These are phyloP conservation scores for Vickermania ingenoplastis DNA, from an alignment of 208 protist species.

Conservation along the genomic window DNA sequence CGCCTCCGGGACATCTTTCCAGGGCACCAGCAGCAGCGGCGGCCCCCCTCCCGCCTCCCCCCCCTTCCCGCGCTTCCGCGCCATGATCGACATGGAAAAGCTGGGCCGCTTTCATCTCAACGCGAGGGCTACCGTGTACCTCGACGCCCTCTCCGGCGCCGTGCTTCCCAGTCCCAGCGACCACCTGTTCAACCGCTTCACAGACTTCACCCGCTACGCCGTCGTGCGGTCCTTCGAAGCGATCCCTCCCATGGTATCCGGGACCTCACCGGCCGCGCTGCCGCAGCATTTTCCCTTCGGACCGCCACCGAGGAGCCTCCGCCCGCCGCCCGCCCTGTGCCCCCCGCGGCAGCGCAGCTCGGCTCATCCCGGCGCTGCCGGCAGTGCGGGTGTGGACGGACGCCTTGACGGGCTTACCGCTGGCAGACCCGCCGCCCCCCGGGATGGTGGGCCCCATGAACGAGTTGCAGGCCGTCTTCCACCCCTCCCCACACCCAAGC, in stretches of 20 bases:
- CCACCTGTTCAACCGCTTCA: slow-evolving; percentile 13
- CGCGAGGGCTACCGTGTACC: slow-evolving; percentile 45
- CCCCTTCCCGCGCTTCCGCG: slow-evolving; percentile 41
- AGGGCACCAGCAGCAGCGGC: background rate
- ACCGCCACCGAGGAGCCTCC: too few species aligned
- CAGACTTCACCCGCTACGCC: background rate
- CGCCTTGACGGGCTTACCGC: background rate
- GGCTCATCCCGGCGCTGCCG: background rate
- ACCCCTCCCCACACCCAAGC: background rate
- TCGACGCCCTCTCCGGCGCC: slow-evolving; percentile 51
- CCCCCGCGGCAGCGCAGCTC: background rate
- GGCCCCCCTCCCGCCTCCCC: background rate
- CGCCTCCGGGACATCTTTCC: background rate
- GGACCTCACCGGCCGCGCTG: background rate
- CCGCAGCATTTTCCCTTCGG: background rate
- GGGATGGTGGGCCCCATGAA: background rate
- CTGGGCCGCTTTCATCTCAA: slow-evolving; percentile 40
- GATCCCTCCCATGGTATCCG: background rate
- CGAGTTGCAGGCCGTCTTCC: background rate
- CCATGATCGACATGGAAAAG: slow-evolving; percentile 30
- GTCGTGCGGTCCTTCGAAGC: background rate
- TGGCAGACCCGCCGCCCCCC: background rate
- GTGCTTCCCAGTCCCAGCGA: slow-evolving; percentile 44
- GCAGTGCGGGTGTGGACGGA: background rate
- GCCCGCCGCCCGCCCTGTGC: background rate